Conservation (phyloP, 495 filamentous ascomycete genomes). For the Chaetomium cochliodes region DNA sequence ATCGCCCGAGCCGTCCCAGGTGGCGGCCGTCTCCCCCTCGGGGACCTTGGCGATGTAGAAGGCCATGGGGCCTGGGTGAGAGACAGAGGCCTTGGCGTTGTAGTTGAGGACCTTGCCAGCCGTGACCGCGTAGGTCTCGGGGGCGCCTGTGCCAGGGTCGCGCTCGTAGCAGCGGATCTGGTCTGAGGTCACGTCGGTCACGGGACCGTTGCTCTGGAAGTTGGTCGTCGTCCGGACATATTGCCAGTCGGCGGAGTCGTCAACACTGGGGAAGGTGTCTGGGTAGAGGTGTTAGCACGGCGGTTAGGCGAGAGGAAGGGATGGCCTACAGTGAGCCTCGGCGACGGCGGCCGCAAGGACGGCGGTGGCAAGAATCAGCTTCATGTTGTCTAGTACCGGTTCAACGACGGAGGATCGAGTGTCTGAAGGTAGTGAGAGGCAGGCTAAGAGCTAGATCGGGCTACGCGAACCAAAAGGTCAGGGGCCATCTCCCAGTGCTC, state of each 20-base stretch:
- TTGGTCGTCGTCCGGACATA: conserved; percentile 51
- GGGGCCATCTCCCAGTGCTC: not conserved
- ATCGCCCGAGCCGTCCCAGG: conserved; percentile 49
- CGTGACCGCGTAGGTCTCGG: conserved; percentile 43
- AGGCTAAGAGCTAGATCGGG: not conserved
- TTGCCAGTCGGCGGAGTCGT: conserved; percentile 45
- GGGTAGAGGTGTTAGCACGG: conserved; percentile 1
- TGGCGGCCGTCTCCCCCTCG: conserved; percentile 42
- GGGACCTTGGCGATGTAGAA: conserved; percentile 58
- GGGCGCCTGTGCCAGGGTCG: conserved; percentile 38
- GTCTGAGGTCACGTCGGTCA: conserved; percentile 48
- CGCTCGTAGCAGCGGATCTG: conserved; percentile 55
- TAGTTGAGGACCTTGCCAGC: conserved; percentile 48
- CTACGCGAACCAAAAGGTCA: not conserved
- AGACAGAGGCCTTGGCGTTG: conserved; percentile 47
- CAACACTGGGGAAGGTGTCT: conserved; percentile 38
- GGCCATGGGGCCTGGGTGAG: conserved; percentile 51
- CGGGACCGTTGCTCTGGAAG: conserved; percentile 53
- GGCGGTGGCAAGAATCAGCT: conserved; percentile 36
- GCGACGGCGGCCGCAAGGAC: conserved; percentile 37
- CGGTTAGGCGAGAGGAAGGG: not conserved
- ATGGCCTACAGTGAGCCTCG: conserved; percentile 43
- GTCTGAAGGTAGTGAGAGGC: too few relatives aligned
- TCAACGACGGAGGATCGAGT: not conserved
- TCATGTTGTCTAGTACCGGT: conserved; percentile 32